Conservation (phyloP, 2,329 filamentous ascomycete genomes). For the Didymella segeticola region DNA sequence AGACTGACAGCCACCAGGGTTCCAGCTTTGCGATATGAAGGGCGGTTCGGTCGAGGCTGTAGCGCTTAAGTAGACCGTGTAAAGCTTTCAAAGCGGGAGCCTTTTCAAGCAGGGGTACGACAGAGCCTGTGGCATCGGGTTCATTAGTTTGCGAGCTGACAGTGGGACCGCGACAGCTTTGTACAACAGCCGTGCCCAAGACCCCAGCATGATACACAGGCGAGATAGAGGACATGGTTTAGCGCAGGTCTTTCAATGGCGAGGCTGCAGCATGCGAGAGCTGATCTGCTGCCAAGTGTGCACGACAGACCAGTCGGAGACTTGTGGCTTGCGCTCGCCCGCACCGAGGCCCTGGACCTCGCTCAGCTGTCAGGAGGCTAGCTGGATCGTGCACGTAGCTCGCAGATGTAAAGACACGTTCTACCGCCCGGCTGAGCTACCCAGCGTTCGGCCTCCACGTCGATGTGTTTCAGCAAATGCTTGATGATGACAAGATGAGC, state of each 20-base stretch:
- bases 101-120: conserved; percentile 20
- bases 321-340: conserved; percentile 34
- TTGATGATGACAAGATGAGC: conserved; percentile 7
- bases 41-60: conserved; percentile 29
- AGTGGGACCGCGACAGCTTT: conserved; percentile 30
- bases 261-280: conserved; percentile 33
- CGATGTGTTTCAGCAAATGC: conserved; percentile 2
- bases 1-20: conserved; percentile 21
- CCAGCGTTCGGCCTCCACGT: conserved; percentile 9
- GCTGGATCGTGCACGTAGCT: conserved; percentile 14
- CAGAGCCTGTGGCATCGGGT: conserved; percentile 23
- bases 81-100: conserved; percentile 22
- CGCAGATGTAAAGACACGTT: conserved; percentile 8
- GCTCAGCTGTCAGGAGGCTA: conserved; percentile 25
- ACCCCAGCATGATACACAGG: conserved; percentile 34
- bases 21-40: conserved; percentile 22
- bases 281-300: conserved; percentile 22
- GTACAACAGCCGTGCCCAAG: conserved; percentile 28
- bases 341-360: conserved; percentile 23
- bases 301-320: conserved; percentile 10
- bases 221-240: conserved; percentile 25
- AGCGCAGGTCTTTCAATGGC: conserved; percentile 30
- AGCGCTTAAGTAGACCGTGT: conserved; percentile 26
- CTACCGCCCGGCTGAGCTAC: conserved; percentile 1
- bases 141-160: conserved; percentile 30